phyloP scores from a whole-genome alignment of 495 filamentous ascomycete species.

The Terfezia claveryi region DNA sequence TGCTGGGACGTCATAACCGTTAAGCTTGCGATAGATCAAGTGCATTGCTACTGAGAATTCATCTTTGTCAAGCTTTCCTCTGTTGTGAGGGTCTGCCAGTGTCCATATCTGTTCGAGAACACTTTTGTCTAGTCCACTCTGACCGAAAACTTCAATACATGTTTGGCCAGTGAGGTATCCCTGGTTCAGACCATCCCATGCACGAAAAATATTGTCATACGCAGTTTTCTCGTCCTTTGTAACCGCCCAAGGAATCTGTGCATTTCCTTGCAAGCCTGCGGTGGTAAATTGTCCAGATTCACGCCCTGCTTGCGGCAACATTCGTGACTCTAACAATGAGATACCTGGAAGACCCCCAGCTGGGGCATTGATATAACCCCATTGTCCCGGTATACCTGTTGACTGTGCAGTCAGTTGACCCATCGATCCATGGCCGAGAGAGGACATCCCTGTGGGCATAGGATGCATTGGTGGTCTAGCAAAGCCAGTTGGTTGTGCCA shows the following conservation, averaged over 20 bases:
- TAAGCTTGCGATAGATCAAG: slow-evolving; percentile 89
- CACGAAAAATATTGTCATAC: slow-evolving; percentile 86
- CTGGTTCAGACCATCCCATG: slow-evolving; percentile 89
- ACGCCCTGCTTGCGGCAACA: slow-evolving; percentile 93
- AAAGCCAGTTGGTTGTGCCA: slow-evolving; percentile 11
- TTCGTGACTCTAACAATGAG: slow-evolving; percentile 75
- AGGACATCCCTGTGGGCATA: slow-evolving; percentile 21
- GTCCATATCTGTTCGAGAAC: slow-evolving; percentile 93
- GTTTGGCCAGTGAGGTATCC: slow-evolving; percentile 84
- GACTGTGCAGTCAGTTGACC: slow-evolving; percentile 61
- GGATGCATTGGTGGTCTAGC: background rate
- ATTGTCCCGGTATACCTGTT: slow-evolving; percentile 90
- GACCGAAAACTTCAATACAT: slow-evolving; percentile 91
- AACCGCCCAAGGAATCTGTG: slow-evolving; percentile 91
- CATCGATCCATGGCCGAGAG: slow-evolving; percentile 37
- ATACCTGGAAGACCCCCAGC: slow-evolving; percentile 80
- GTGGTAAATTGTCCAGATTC: slow-evolving; percentile 75
- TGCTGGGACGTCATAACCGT: slow-evolving; percentile 84
- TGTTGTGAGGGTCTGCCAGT: slow-evolving; percentile 77
- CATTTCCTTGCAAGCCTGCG: slow-evolving; percentile 70
- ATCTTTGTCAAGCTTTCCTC: slow-evolving; percentile 83
- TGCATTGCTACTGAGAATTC: slow-evolving; percentile 99
- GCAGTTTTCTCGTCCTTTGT: slow-evolving; percentile 97
- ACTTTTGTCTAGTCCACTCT: slow-evolving; percentile 74
- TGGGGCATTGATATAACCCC: slow-evolving; percentile 92